Conservation (phyloP, 2,329 filamentous ascomycete species). For the Ophiostoma populinum region DNA sequence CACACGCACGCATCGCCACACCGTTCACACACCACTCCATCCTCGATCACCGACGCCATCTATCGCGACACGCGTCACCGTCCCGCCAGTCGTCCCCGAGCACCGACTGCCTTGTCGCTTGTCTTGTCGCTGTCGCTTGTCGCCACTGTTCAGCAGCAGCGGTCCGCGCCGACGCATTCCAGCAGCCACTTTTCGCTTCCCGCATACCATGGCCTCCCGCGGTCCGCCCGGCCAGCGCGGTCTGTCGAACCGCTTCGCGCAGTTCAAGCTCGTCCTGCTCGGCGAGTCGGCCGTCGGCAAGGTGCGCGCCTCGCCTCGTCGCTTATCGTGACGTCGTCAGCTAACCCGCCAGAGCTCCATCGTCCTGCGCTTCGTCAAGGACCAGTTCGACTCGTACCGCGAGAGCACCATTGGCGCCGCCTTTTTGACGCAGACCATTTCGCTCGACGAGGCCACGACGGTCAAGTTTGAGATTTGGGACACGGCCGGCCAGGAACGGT, state of each 20-base stretch:
- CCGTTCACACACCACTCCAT: too few species aligned
- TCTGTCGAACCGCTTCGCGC: slow-evolving; percentile 75
- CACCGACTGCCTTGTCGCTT: too few species aligned
- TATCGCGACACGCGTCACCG: too few species aligned
- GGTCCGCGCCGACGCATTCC: too few species aligned
- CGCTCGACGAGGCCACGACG: slow-evolving; percentile 91
- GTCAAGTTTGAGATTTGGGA: slow-evolving; percentile 99
- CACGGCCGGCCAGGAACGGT: slow-evolving; percentile 93
- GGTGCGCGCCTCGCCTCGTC: slow-evolving; percentile 34
- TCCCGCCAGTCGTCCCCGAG: too few species aligned
- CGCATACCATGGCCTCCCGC: slow-evolving; percentile 62
- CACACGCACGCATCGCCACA: too few species aligned
- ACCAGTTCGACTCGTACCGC: slow-evolving; percentile 96
- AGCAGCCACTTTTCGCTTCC: not conserved
- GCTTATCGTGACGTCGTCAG: not conserved
- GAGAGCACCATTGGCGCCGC: slow-evolving; percentile 97
- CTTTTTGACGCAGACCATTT: slow-evolving; percentile 97
- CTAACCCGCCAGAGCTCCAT: slow-evolving; percentile 61
- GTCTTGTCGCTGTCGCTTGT: too few species aligned
- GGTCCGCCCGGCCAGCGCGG: slow-evolving; percentile 43
- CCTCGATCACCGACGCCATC: too few species aligned
- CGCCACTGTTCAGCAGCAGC: too few species aligned
- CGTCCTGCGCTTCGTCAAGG: slow-evolving; percentile 97
- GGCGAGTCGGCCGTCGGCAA: slow-evolving; percentile 99
- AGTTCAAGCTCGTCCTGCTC: slow-evolving; percentile 96